A percentile compares a stretch with the other conserved stretches of the same genome.
Evolutionary conservation across 176 grass and related monocot genomes (phyloP).

Genomic region (Paspalum vaginatum): DNA sequence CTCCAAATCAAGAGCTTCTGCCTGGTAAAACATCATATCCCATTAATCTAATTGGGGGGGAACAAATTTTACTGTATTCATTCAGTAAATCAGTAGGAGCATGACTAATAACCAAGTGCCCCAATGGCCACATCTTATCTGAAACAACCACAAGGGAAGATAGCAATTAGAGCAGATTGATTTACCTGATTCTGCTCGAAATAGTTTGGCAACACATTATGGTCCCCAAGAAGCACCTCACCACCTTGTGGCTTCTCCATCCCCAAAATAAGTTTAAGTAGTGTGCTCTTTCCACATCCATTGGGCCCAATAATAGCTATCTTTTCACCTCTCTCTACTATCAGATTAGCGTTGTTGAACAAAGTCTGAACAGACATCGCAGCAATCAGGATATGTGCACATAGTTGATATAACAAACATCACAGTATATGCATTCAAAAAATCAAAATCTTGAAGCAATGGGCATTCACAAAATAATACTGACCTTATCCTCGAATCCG

Average conservation of each 20-base stretch:
- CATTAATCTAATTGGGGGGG: constrained; percentile 19
- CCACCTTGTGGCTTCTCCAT: constrained; percentile 84
- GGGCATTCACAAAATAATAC: constrained; percentile 5
- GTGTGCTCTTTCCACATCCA: constrained; percentile 92
- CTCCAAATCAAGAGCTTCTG: constrained; percentile 94
- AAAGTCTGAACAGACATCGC: constrained; percentile 55
- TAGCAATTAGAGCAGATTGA: not conserved
- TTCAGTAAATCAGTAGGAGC: constrained; percentile 5
- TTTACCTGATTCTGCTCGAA: constrained; percentile 99
- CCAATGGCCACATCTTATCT: not conserved
- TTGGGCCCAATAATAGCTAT: constrained; percentile 98
- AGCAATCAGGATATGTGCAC: constrained; percentile 3
- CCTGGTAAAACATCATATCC: constrained; percentile 55
- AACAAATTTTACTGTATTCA: constrained; percentile 5
- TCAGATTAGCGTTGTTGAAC: constrained; percentile 91
- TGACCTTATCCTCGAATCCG: constrained; percentile 79
- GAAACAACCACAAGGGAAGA: constrained; percentile 25
- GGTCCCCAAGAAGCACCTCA: constrained; percentile 85
- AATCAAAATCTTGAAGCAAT: not conserved
- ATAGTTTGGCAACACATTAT: constrained; percentile 96
- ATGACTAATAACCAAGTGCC: constrained; percentile 6
- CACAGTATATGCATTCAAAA: constrained; percentile 2
- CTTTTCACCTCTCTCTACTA: constrained; percentile 92
- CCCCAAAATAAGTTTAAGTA: constrained; percentile 85
- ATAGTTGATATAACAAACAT: not conserved